These are phyloP conservation scores for Phyllosticta citrichinensis DNA, from an alignment of 2,329 filamentous ascomycete species.

Conservation along the genomic window DNA sequence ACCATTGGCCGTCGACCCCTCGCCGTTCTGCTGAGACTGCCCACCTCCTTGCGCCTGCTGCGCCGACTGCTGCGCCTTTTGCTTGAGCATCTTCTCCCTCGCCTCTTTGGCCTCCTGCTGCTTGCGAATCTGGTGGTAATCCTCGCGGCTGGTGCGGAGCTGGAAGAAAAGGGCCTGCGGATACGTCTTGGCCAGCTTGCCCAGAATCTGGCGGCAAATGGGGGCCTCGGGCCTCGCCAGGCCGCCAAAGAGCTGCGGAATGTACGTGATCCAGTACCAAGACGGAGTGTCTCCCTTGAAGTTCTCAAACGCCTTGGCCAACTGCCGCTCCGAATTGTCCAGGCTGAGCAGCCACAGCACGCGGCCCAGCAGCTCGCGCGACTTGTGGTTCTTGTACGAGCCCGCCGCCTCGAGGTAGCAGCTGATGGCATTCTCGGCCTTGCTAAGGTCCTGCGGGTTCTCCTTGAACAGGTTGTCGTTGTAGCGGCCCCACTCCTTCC, in stretches of 20 bases:
- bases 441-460: constrained; percentile 68
- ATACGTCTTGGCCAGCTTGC: constrained; percentile 91
- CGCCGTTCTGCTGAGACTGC: constrained; percentile 21
- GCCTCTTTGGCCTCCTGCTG: constrained; percentile 55
- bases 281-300: constrained; percentile 96
- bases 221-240: constrained; percentile 84
- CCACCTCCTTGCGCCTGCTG: constrained; percentile 13
- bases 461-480: constrained; percentile 95
- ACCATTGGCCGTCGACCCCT: constrained; percentile 10
- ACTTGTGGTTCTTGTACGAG: constrained; percentile 95
- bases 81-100: constrained; percentile 45
- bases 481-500: constrained; percentile 99
- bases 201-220: constrained; percentile 74
- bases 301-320: constrained; percentile 81
- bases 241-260: constrained; percentile 88
- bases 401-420: constrained; percentile 94
- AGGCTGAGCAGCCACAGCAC: constrained; percentile 94
- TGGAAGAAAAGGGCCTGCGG: constrained; percentile 94
- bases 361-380: constrained; percentile 81
- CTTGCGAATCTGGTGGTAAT: constrained; percentile 88
- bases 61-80: constrained; percentile 36
- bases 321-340: constrained; percentile 74
- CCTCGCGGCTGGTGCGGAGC: constrained; percentile 83
- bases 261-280: constrained; percentile 99
- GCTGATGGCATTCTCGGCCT: constrained; percentile 83